Conservation (phyloP, 2,329 filamentous ascomycete genomes). For the Parafenestella ontariensis region DNA sequence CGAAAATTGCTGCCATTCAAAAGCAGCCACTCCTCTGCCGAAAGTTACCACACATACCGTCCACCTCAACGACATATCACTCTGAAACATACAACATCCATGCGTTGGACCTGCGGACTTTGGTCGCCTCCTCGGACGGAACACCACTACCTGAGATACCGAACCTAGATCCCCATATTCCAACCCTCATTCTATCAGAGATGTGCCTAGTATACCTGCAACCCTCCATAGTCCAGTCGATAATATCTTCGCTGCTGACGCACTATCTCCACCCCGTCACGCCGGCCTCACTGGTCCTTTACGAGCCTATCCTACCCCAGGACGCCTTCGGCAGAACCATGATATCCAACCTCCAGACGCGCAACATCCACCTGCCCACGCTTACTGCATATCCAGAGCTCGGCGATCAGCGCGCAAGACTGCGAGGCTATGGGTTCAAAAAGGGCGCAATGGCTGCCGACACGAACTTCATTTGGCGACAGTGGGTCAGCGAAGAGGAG, state of each 20-base stretch:
- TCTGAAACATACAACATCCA: slow-evolving; percentile 62
- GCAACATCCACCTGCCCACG: slow-evolving; percentile 85
- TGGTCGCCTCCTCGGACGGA: slow-evolving; percentile 49
- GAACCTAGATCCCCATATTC: slow-evolving; percentile 62
- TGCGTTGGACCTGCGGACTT: slow-evolving; percentile 70
- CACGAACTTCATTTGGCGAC: slow-evolving; percentile 75
- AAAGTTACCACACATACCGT: slow-evolving; percentile 30
- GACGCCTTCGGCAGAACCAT: slow-evolving; percentile 92
- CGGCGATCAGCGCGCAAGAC: slow-evolving; percentile 70
- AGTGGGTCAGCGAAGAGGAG: slow-evolving; percentile 74
- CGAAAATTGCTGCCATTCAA: slow-evolving; percentile 64
- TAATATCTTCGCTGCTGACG: slow-evolving; percentile 59
- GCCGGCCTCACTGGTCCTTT: slow-evolving; percentile 72
- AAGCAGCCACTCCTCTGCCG: slow-evolving; percentile 37
- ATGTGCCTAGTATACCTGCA: slow-evolving; percentile 93
- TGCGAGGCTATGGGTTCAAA: slow-evolving; percentile 72
- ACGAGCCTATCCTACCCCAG: slow-evolving; percentile 85
- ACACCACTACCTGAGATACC: slow-evolving; percentile 42
- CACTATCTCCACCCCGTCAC: slow-evolving; percentile 52
- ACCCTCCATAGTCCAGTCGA: slow-evolving; percentile 65
- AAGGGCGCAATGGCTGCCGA: slow-evolving; percentile 64
- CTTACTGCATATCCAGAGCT: slow-evolving; percentile 74
- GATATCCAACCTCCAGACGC: slow-evolving; percentile 83
- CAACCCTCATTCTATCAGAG: slow-evolving; percentile 89
- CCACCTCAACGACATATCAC: slow-evolving; percentile 51